phyloP scores from a whole-genome alignment of 2,329 filamentous ascomycete genomes.

The Aureobasidium namibiae region DNA sequence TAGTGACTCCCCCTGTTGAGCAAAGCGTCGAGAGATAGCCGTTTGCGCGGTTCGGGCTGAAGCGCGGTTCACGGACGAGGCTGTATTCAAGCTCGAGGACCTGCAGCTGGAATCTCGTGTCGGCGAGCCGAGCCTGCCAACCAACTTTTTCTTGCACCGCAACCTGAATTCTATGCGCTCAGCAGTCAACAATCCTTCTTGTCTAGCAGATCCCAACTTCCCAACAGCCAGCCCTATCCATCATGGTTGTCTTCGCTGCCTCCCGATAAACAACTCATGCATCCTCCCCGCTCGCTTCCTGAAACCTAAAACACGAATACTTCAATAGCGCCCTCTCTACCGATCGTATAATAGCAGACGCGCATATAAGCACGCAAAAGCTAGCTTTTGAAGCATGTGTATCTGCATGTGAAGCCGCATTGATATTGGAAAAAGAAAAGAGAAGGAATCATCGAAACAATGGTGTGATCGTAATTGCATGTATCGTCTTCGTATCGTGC shows the following conservation, averaged over 20 bases:
- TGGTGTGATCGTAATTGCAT: neutral
- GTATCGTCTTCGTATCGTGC: neutral
- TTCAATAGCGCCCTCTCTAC: neutral
- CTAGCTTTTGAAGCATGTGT: neutral
- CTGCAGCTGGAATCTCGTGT: neutral
- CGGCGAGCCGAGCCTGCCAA: neutral
- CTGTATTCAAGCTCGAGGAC: neutral
- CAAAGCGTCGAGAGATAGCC: neutral
- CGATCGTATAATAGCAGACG: neutral
- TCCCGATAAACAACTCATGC: neutral
- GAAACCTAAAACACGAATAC: neutral
- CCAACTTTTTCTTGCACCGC: neutral
- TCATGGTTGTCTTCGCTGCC: neutral
- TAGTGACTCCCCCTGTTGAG: neutral
- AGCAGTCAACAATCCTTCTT: neutral
- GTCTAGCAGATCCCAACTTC: neutral
- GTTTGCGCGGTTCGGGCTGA: neutral
- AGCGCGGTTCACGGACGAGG: neutral
- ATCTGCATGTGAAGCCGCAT: neutral
- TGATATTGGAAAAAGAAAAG: neutral
- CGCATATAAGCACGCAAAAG: neutral
- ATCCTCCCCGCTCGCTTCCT: constrained; percentile 1
- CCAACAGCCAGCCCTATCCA: neutral
- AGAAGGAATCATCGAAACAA: neutral
- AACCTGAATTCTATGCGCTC: neutral